A percentile compares a stretch with the other conserved stretches of the same genome.
These are phyloP conservation scores for Fusarium sp. DNA, from an alignment of 2,329 filamentous ascomycete genomes.

Conservation along the genomic window DNA sequence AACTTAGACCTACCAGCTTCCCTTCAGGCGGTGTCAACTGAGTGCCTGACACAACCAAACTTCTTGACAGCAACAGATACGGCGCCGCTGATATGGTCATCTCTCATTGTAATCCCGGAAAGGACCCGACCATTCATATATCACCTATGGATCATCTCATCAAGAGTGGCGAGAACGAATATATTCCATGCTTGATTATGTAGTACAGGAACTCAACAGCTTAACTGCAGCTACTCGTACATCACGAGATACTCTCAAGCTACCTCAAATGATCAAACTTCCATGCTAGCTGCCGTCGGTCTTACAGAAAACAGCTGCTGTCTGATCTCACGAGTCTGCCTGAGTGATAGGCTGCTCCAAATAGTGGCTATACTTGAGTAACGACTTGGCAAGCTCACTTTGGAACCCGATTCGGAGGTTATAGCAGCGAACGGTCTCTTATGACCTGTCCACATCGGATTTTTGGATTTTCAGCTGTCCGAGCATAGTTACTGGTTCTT, in stretches of 20 bases:
- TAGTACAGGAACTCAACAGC: not conserved
- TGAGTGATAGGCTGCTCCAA: not conserved
- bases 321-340: not conserved
- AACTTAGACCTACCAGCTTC: conserved; percentile 77
- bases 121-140: not conserved
- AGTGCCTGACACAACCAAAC: not conserved
- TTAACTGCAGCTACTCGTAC: not conserved
- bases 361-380: not conserved
- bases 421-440: not conserved
- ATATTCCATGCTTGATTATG: not conserved
- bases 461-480: not conserved
- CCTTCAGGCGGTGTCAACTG: conserved; percentile 66
- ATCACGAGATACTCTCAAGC: not conserved
- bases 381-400: not conserved
- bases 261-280: not conserved
- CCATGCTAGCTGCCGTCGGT: not conserved
- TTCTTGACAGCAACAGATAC: not conserved
- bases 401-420: not conserved
- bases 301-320: not conserved
- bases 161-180: not conserved
- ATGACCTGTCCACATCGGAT: not conserved
- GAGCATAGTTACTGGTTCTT: not conserved
- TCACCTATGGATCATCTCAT: not conserved
- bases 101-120: not conserved
- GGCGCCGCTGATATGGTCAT: not conserved